Conservation (phyloP, 2,329 filamentous ascomycete genomes). For the Fusarium nelsonii region DNA sequence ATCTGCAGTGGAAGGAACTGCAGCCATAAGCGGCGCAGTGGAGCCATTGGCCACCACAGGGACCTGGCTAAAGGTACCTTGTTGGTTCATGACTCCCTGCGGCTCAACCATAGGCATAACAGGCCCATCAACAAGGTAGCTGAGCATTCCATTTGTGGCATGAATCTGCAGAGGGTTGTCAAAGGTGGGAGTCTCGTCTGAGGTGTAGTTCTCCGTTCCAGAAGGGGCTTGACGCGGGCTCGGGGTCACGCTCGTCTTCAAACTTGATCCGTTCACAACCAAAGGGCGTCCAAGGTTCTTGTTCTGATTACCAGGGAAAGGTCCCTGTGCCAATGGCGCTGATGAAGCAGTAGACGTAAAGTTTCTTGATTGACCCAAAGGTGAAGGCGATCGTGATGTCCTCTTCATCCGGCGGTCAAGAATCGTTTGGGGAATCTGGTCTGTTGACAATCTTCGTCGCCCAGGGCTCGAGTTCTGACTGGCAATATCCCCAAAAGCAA, state of each 20-base stretch:
- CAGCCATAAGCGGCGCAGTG: conserved; percentile 41
- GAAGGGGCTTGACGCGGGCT: conserved; percentile 39
- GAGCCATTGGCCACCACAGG: conserved; percentile 56
- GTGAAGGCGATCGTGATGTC: conserved; percentile 68
- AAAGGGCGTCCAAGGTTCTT: conserved; percentile 59
- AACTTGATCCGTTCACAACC: conserved; percentile 64
- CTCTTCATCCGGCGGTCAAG: conserved; percentile 66
- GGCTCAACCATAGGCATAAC: conserved; percentile 14
- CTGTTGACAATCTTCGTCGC: conserved; percentile 64
- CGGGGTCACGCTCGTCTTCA: conserved; percentile 52
- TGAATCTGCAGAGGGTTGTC: conserved; percentile 50
- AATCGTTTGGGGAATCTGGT: conserved; percentile 66
- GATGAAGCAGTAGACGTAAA: conserved; percentile 58
- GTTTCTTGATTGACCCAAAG: conserved; percentile 63
- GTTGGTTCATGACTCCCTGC: conserved; percentile 36
- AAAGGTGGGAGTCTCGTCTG: conserved; percentile 44
- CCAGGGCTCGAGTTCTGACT: conserved; percentile 53
- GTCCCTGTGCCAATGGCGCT: conserved; percentile 54
- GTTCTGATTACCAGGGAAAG: conserved; percentile 54
- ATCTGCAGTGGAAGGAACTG: conserved; percentile 47
- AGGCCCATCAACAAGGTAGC: conserved; percentile 32
- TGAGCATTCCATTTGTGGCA: conserved; percentile 24
- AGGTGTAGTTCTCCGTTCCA: conserved; percentile 28
- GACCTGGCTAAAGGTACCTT: conserved; percentile 41
- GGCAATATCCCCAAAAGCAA: conserved; percentile 63